Evolutionary conservation across 2,329 filamentous ascomycete species (phyloP).

Genomic region (Ilyonectria sp.): DNA sequence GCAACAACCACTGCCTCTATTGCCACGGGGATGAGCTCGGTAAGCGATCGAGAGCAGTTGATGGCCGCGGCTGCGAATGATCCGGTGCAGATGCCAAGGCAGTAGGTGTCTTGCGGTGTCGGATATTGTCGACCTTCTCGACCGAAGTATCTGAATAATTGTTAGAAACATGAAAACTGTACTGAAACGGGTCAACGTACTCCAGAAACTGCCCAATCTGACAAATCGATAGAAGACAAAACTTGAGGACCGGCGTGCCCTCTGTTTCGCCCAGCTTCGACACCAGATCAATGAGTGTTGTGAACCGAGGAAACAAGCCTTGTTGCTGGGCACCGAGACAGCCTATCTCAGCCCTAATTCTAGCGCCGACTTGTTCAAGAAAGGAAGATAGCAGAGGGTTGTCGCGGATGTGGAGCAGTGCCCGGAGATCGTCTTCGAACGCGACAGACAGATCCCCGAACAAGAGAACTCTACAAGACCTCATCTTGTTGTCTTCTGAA

Average conservation of each 20-base stretch:
- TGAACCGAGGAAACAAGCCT: constrained; percentile 46
- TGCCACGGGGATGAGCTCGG: constrained; percentile 41
- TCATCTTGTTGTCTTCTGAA: constrained; percentile 23
- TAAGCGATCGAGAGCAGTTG: constrained; percentile 41
- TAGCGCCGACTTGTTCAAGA: constrained; percentile 42
- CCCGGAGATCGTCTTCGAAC: constrained; percentile 41
- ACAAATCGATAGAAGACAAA: constrained; percentile 42
- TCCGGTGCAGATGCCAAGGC: constrained; percentile 46
- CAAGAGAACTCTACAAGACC: constrained; percentile 32
- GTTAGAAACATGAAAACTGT: background rate
- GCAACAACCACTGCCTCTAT: constrained; percentile 37
- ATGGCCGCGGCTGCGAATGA: constrained; percentile 47
- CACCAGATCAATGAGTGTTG: constrained; percentile 46
- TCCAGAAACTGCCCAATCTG: constrained; percentile 47
- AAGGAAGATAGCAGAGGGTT: constrained; percentile 44
- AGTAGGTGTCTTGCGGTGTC: constrained; percentile 34
- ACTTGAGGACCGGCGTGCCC: constrained; percentile 37
- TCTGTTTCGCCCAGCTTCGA: constrained; percentile 39
- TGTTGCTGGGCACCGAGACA: constrained; percentile 32
- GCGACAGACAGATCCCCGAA: constrained; percentile 46
- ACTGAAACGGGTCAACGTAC: constrained; percentile 27
- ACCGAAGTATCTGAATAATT: constrained; percentile 31
- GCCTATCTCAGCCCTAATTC: constrained; percentile 43
- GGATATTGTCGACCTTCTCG: constrained; percentile 39
- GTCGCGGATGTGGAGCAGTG: constrained; percentile 41